phyloP scores from a whole-genome alignment of 495 filamentous ascomycete species.

The Daldinia childiae region DNA sequence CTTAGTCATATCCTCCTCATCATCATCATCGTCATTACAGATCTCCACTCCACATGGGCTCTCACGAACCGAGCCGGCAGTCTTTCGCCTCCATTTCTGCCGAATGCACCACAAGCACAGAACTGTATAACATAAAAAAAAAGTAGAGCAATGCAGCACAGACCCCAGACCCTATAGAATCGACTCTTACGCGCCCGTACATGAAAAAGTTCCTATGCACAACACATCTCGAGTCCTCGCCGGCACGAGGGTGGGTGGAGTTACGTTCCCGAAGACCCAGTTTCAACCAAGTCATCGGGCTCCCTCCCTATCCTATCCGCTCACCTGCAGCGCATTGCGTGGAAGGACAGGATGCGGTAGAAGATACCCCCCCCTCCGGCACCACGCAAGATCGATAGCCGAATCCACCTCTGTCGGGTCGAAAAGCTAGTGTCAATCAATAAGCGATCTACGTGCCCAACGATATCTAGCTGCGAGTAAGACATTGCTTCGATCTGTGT shows the following conservation, averaged over 20 bases:
- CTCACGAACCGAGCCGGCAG: background rate
- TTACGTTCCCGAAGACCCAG: background rate
- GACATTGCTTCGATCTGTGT: background rate
- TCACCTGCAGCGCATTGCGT: background rate
- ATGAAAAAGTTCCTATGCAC: conserved; percentile 24
- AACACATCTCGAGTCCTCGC: conserved; percentile 33
- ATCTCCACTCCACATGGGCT: no score
- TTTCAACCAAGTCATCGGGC: background rate
- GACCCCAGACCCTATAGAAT: conserved; percentile 9
- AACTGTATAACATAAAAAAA: conserved; percentile 17
- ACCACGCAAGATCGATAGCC: conserved; percentile 1
- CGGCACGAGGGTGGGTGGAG: conserved; percentile 1
- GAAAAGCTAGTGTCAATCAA: background rate
- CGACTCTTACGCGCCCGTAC: background rate
- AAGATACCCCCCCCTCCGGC: background rate
- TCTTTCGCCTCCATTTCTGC: background rate
- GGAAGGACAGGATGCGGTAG: background rate
- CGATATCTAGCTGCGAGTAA: background rate
- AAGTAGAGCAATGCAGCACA: conserved; percentile 9
- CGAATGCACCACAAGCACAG: conserved; percentile 29
- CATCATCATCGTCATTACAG: no score
- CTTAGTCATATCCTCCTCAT: background rate
- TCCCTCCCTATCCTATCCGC: conserved; percentile 5
- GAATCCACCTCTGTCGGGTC: background rate
- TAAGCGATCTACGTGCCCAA: background rate